phyloP scores from a whole-genome alignment of 2,329 filamentous ascomycete genomes.

The Neurospora crassa region DNA sequence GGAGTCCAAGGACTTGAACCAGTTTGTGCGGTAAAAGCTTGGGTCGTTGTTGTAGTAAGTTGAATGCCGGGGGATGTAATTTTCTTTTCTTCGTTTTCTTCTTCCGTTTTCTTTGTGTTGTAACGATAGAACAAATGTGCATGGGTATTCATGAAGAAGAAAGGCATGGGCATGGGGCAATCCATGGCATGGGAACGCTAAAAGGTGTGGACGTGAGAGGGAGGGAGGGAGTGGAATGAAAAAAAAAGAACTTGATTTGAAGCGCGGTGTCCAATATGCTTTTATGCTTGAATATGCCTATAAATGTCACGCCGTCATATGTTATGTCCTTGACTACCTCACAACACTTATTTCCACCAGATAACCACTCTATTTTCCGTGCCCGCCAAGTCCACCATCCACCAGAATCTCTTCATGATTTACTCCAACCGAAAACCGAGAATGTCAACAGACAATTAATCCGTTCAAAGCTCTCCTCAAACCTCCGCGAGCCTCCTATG shows the following conservation, averaged over 20 bases:
- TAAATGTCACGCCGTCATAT: neutral
- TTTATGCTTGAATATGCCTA: neutral
- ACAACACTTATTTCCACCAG: no score
- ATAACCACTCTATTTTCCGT: no score
- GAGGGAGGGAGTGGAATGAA: neutral
- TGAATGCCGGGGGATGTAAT: neutral
- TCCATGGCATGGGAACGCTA: neutral
- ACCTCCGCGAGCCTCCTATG: no score
- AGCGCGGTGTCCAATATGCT: neutral
- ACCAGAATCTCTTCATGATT: no score
- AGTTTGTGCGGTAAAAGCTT: constrained; percentile 35
- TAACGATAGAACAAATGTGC: constrained; percentile 2
- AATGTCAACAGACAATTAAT: no score
- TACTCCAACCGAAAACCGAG: no score
- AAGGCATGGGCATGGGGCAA: neutral
- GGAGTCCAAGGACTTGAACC: constrained; percentile 47
- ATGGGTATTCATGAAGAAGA: neutral
- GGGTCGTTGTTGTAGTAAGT: neutral
- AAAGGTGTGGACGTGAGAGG: neutral
- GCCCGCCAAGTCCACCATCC: no score
- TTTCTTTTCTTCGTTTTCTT: neutral
- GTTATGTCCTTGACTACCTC: neutral
- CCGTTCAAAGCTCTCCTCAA: no score
- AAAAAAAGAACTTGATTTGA: neutral
- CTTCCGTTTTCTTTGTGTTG: neutral